Evolutionary conservation across 768 basidiomycete species (phyloP).

Genomic region (Pleurotus citrinopileatus): DNA sequence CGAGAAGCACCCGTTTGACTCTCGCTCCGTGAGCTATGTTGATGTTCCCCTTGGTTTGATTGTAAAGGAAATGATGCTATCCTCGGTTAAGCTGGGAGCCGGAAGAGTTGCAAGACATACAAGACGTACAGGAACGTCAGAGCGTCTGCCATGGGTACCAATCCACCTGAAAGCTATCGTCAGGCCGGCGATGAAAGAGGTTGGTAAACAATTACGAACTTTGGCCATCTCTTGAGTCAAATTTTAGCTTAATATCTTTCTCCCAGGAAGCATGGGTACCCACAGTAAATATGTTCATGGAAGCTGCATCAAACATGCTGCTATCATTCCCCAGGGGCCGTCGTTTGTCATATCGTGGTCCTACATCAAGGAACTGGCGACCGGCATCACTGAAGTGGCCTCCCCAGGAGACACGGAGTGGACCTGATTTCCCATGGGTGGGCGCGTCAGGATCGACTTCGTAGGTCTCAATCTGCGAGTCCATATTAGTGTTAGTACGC

Average conservation of each 20-base stretch:
- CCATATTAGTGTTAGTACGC: not conserved
- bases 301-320: not conserved
- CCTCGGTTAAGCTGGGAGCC: not conserved
- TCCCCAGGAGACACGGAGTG: slow-evolving; percentile 35
- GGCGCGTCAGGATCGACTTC: slow-evolving; percentile 23
- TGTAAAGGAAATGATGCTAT: slow-evolving; percentile 26
- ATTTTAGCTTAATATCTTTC: not conserved
- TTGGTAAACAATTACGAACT: slow-evolving; percentile 3
- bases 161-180: not conserved
- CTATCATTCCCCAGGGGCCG: slow-evolving; percentile 7
- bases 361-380: slow-evolving; percentile 36
- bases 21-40: slow-evolving; percentile 17
- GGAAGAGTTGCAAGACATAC: not conserved
- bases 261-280: not conserved
- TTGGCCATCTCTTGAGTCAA: slow-evolving; percentile 4
- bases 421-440: slow-evolving; percentile 36
- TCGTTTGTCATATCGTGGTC: slow-evolving; percentile 28
- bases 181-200: not conserved
- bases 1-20: slow-evolving; percentile 22
- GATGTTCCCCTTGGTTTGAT: slow-evolving; percentile 19
- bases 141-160: not conserved
- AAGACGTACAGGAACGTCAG: not conserved
- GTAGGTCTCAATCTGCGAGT: slow-evolving; percentile 36
- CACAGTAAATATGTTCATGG: slow-evolving; percentile 3
- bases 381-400: slow-evolving; percentile 30